Evolutionary conservation across 768 basidiomycete genomes (phyloP), one percentile per base, ranked within the genome.

Genomic region (Leccinum pellstonianum): DNA sequence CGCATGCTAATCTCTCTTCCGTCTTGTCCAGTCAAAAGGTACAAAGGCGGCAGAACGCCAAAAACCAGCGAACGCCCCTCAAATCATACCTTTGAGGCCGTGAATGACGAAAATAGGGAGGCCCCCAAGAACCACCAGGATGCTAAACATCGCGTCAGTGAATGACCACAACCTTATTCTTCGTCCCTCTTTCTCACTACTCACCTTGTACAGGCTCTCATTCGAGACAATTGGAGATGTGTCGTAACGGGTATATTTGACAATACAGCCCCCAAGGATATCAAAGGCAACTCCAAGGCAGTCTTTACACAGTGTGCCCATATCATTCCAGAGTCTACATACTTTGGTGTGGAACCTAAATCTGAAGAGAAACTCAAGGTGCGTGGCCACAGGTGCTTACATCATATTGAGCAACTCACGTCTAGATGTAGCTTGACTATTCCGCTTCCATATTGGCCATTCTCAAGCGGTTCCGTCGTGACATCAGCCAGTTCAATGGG

Each of bases 171-270:
- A 35, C 4, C 5, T 12, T 56, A 47, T 55, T 52, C 15, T 9
- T 52, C 17, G 3, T 14, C 47, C 21, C 27, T n/a, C 41, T 43
- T 48, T 52, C 53, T 57, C 37, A 49, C 17, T 38, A 31, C n/a
- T 38, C 14, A 1, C 47, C 31, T 62, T 53, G 10, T 21, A 55
- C 21, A 76, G 77, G 75, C 78, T 51, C 66, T 77, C 23, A 55
- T 72, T 47, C 73, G 77, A 31, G 77, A 79, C 59, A 68, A 65
- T 6, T 76, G 60, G 64, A 71, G 66, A 50, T 79, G 77, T 57
- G 62, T 75, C 11, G 60, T 77, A 6, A 70, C 72, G 15, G 71
- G 69, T 51, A 23, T 33, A 25, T 62, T 69, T 52, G 76, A 77
- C 47, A 0, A 4, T 14, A n/a, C 17, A 11, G 43, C 33, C 12